Evolutionary conservation across 1,284 basidiomycete species (phyloP), one percentile per base, ranked within the genome.

Genomic region (Earliella scabrosa): DNA sequence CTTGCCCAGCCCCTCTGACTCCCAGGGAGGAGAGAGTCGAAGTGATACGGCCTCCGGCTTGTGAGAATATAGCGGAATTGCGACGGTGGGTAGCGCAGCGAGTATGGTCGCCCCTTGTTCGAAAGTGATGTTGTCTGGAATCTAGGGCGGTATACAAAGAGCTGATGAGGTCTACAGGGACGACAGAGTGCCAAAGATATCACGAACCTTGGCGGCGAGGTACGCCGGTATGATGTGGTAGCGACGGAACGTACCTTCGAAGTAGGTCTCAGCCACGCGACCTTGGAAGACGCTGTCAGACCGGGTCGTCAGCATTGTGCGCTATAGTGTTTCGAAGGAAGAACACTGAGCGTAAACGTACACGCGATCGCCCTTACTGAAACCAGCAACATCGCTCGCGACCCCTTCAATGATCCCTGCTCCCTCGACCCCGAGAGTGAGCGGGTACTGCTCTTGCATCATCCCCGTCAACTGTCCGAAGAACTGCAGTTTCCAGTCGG

Each of bases 241-340:
- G 58, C 72, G 70, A 8, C 82, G 80, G 52, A 79, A 78, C 2
- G 78, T 73, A 20, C 82, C 52, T 23, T 74, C 76, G 4, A 66
- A 51, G 0, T 77, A 78, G 9, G 24, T 16, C 14, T 18, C 16
- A 10, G 34, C 45, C 44, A 34, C 20, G 20, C 21, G 31, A 2
- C 44, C 49, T 34, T 52, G 52, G 26, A 51, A 38, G 2, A 36
- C 35, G 11, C 54, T 56, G 34, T 3, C 1, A 1, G 16, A 3
- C 11, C 8, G 4, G 8, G 16, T 10, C 10, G 21, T 34, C 27
- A 50, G 58, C 61, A 10, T 58, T 29, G 8, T 39, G 50, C 21
- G 50, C 13, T 1, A 38, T 54, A 2, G n/a, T 14, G 4, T 20
- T 16, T 2, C 6, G 10, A 20, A 3, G 10, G n/a, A n/a, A 5